phyloP scores from a whole-genome alignment of 139 green algal species.

The Zygnema cylindricum region DNA sequence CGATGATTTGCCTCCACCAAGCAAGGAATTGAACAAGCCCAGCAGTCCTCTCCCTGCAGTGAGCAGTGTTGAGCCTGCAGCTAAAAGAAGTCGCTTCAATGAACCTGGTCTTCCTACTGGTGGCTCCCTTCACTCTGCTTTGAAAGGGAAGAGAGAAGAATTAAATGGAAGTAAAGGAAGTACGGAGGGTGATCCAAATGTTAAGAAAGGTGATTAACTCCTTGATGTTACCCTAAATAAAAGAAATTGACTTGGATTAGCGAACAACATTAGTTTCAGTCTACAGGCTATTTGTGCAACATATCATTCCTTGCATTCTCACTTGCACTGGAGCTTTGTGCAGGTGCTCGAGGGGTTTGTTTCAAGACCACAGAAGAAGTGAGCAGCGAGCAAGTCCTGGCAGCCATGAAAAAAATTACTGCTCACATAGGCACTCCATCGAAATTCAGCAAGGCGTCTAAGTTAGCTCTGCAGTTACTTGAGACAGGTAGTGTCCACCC shows the following conservation, averaged over 20 bases:
- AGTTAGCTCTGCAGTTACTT: slow-evolving; percentile 41
- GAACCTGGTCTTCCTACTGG: background rate
- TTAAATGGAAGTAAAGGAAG: background rate
- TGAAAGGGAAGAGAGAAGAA: background rate
- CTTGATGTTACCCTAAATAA: background rate
- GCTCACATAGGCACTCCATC: slow-evolving; percentile 34
- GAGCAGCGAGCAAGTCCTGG: background rate
- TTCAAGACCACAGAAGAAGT: slow-evolving; percentile 18
- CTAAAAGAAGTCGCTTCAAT: background rate
- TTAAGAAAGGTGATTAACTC: background rate
- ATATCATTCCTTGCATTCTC: too few relatives aligned
- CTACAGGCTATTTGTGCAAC: too few relatives aligned
- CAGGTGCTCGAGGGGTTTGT: background rate
- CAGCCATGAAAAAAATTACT: slow-evolving; percentile 38
- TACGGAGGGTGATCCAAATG: background rate
- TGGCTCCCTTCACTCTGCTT: background rate
- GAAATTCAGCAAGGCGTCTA: slow-evolving; percentile 49
- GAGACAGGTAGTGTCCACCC: slow-evolving; percentile 9
- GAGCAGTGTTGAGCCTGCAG: background rate
- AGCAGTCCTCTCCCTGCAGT: too few relatives aligned
- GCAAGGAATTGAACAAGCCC: background rate
- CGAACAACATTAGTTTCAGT: too few relatives aligned
- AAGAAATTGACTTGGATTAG: background rate
- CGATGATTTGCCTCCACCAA: background rate
- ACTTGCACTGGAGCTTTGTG: background rate